Percentiles rank a stretch among this genome's conserved stretches.
These are phyloP conservation scores for Tricholoma bakamatsutake DNA, from an alignment of 768 basidiomycete genomes.

Conservation along the genomic window DNA sequence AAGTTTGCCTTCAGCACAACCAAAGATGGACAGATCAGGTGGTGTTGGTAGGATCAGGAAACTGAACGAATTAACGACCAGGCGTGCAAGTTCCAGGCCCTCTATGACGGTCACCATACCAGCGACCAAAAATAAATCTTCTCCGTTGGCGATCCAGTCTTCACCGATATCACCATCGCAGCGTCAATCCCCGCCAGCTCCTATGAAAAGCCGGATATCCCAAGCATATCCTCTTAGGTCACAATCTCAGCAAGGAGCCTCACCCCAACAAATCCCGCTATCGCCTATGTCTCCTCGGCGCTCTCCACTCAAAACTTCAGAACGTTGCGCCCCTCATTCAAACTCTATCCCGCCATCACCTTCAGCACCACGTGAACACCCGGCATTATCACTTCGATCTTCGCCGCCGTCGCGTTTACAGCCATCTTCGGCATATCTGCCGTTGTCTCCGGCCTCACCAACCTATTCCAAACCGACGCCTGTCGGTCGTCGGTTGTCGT, in stretches of 20 bases:
- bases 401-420: constrained; percentile 1
- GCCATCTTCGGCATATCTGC: constrained; percentile 1
- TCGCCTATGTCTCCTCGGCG: constrained; percentile 22
- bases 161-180: constrained; percentile 10
- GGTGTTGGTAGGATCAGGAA: constrained; percentile 14
- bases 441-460: constrained; percentile 4
- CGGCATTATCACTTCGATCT: background rate
- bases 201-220: constrained; percentile 16
- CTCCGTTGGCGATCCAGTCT: constrained; percentile 24
- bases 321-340: constrained; percentile 16
- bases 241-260: constrained; percentile 9
- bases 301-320: constrained; percentile 10
- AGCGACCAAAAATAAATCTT: constrained; percentile 29
- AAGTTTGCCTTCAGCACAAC: constrained; percentile 39
- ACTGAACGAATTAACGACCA: background rate
- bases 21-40: constrained; percentile 37
- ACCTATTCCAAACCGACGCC: constrained; percentile 8
- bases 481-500: constrained; percentile 21
- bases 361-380: background rate
- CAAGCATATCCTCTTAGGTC: constrained; percentile 17
- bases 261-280: constrained; percentile 13
- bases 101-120: constrained; percentile 15
- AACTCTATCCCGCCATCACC: background rate
- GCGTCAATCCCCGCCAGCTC: constrained; percentile 9
- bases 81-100: constrained; percentile 17